phyloP scores from a whole-genome alignment of 129 eudicot genomes.

The Logfia minima region DNA sequence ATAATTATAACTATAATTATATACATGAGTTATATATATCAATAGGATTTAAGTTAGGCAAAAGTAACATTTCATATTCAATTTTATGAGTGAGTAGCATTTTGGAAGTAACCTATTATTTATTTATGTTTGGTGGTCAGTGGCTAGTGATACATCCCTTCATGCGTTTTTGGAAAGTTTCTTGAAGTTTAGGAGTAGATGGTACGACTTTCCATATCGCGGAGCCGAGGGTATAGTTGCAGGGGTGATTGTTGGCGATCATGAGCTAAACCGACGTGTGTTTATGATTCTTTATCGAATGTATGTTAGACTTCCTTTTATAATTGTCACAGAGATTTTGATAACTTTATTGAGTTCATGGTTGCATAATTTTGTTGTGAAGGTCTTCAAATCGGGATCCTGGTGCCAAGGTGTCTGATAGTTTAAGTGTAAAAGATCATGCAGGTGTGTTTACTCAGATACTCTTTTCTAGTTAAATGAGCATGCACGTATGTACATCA shows the following conservation, averaged over 20 bases:
- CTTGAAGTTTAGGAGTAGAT: conserved; percentile 77
- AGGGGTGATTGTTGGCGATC: conserved; percentile 91
- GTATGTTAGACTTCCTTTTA: conserved; percentile 41
- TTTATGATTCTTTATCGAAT: conserved; percentile 93
- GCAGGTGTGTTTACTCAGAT: conserved; percentile 55
- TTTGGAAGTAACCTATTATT: background rate
- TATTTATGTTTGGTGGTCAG: conserved; percentile 40
- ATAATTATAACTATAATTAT: too few species aligned
- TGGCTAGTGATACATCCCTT: conserved; percentile 78
- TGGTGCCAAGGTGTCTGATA: conserved; percentile 74
- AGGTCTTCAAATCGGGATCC: conserved; percentile 95
- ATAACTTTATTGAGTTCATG: background rate
- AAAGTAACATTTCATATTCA: background rate
- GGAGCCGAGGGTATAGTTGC: conserved; percentile 86
- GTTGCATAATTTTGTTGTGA: conserved; percentile 28
- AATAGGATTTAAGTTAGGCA: too few species aligned
- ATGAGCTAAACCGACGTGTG: conserved; percentile 79
- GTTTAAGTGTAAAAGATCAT: conserved; percentile 77
- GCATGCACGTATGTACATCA: background rate
- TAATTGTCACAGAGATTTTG: background rate
- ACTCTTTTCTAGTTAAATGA: background rate
- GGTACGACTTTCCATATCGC: conserved; percentile 96
- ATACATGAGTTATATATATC: too few species aligned
- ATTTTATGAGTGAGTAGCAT: background rate
- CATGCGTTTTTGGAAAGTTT: conserved; percentile 79